Base-by-base conservation (phyloP, 768 basidiomycete genomes). In the Suillus clintonianus region DNA sequence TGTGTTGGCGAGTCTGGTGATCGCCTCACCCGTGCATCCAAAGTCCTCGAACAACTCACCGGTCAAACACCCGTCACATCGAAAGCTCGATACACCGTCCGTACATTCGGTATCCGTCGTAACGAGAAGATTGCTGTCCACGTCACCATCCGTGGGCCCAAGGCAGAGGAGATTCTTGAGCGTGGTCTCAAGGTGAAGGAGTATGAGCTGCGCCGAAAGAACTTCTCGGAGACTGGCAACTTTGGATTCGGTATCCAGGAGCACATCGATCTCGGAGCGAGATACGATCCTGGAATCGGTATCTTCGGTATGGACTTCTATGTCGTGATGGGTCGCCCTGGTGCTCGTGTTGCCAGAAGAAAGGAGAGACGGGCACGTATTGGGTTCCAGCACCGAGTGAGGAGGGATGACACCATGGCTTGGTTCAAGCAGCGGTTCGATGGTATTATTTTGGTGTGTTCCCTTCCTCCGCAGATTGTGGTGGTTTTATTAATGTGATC, bases 361-460 rank as follows among this genome's bases (percentile, higher is more conserved):
- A 97, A 91, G 83, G 87, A 91, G 79, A 90, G 89, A 82, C 92
- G 86, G 83, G 86, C 93, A 47, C 85, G 90, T 62, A 80, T 99
- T 75, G 97, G 97, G 58, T 91, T 89, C 82, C 76, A 81, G 63
- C 97, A 99, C 84, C 88, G 89, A 65, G 91, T 99, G 70, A 92
- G 87, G 86, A 95, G 92, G 85, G 95, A 98, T 75, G 95, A 98
- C 74, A 94, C 94, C 67, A 90, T 94, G 90, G 82, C 90, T 68
- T 99, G 97, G 97, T 99, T 96, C 94, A 99, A 98, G 88, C 93
- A 95, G 82, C 86, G 96, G 73, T 98, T 97, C 85, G 95, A 98
- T 78, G 95, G 95, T 82, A 95, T 97, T 78, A 95, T 98, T 82
- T 80, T 94, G 78, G 92, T 94, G 74, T 69, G 90, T 82, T 39